phyloP scores from a whole-genome alignment of 1,284 basidiomycete genomes.

The Vanrija pseudolonga region DNA sequence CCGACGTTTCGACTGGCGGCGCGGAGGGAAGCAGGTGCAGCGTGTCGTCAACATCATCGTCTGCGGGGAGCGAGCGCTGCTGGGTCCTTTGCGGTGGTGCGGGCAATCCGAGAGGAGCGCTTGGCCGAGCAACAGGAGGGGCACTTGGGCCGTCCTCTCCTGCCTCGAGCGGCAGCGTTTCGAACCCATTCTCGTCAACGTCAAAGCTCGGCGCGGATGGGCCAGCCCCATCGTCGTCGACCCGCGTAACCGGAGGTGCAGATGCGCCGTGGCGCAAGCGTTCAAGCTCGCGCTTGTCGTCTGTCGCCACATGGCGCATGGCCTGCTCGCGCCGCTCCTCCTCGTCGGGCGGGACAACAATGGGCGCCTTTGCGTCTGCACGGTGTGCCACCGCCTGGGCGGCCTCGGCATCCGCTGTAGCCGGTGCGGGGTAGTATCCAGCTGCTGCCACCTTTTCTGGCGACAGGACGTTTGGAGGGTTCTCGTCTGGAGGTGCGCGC shows the following conservation, averaged over 20 bases:
- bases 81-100: background rate
- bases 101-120: background rate
- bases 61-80: background rate
- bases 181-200: slow-evolving; percentile 47
- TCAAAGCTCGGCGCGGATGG: slow-evolving; percentile 38
- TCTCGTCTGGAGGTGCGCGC: background rate
- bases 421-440: slow-evolving; percentile 48
- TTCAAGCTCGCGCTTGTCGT: slow-evolving; percentile 47
- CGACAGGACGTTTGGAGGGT: slow-evolving; percentile 1
- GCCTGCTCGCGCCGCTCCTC: slow-evolving; percentile 7
- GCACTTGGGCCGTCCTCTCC: background rate
- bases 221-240: slow-evolving; percentile 5
- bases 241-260: slow-evolving; percentile 31
- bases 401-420: slow-evolving; percentile 42
- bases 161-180: slow-evolving; percentile 19
- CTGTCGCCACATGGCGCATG: slow-evolving; percentile 44
- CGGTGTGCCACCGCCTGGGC: slow-evolving; percentile 39
- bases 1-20: slow-evolving; percentile 3
- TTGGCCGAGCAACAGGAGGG: background rate
- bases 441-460: slow-evolving; percentile 41
- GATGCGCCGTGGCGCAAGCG: slow-evolving; percentile 39
- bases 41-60: background rate
- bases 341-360: slow-evolving; percentile 6
- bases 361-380: slow-evolving; percentile 36
- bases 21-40: slow-evolving; percentile 26